Evolutionary conservation across 345 rosid species (phyloP), one percentile per base, ranked within the genome.

Genomic region (Brassica cretica): DNA sequence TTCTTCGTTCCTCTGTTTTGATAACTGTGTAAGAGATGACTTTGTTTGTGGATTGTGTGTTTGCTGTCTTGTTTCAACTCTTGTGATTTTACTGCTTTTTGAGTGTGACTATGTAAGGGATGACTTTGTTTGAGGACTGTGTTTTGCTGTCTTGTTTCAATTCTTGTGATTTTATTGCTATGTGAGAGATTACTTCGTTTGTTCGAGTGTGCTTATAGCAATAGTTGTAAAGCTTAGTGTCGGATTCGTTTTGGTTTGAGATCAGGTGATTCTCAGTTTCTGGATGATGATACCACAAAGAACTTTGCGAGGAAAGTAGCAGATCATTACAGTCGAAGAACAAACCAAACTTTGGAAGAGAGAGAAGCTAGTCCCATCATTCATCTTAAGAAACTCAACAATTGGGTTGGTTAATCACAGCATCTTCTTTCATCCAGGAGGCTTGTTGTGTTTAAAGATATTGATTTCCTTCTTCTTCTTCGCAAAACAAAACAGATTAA

Each of bases 281-380:
- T 83, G 49, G 93, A 90, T 51, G 93, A 90, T 74, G 96, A 88
- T 24, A 82, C 80, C 79, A 89, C 93, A 0, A 90, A 83, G 84
- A 72, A 81, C 49, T 82, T 85, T 80, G 97, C 96, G 6, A 71
- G 87, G 66, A 89, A 86, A 81, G 98, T 95, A 14, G 98, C 99
- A 64, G 94, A 91, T 64, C 99, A 95, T 83, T 93, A 95, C 82
- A 95, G 97, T 85, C 80, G 97, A n/a, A 88, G 99, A 85, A 93
- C 97, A 1, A 95, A 95, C 81, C 97, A 93, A 83, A 93, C 98
- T 51, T 78, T 95, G 72, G 99, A 93, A 85, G 96, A 95, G 83
- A 85, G 98, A 81, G 99, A 95, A 90, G 96, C 98, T 11, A 95
- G 96, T 86, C 99, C 98, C 25, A 93, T 93, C 72, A 95, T 93